These are phyloP conservation scores for Closterium sp. DNA, from an alignment of 139 green algal genomes.

Conservation along the genomic window DNA sequence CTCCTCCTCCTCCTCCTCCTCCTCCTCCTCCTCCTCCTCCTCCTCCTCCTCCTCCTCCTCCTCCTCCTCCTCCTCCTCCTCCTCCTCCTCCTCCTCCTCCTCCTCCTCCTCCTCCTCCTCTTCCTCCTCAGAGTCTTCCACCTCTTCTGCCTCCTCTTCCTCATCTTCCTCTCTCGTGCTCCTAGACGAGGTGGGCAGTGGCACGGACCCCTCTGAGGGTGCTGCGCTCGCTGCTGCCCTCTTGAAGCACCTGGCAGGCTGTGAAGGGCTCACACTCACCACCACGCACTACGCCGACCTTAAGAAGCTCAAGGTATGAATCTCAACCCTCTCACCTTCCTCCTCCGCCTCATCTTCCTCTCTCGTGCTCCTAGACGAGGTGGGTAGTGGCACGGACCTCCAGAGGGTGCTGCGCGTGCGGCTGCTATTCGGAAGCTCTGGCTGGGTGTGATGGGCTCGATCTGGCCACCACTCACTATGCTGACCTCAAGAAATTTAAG, in stretches of 20 bases:
- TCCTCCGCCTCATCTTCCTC: not conserved
- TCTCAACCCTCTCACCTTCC: too few relatives aligned
- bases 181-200: slow-evolving; percentile 78
- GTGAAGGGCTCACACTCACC: slow-evolving; percentile 44
- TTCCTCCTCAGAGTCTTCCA: not conserved
- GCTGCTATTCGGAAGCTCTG: slow-evolving; percentile 72
- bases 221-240: slow-evolving; percentile 83
- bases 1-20: not conserved
- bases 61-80: not conserved
- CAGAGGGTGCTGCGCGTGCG: slow-evolving; percentile 86
- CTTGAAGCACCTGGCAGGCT: slow-evolving; percentile 58
- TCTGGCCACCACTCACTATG: slow-evolving; percentile 1
- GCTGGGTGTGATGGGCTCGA: not conserved
- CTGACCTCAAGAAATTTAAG: slow-evolving; percentile 53
- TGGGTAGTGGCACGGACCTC: slow-evolving; percentile 92
- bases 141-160: not conserved
- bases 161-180: slow-evolving; percentile 30
- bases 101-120: not conserved
- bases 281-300: slow-evolving; percentile 61
- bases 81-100: not conserved
- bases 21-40: not conserved
- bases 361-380: slow-evolving; percentile 62
- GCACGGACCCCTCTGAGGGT: slow-evolving; percentile 91
- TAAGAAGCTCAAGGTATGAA: slow-evolving; percentile 59
- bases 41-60: not conserved